These are phyloP conservation scores for Coemansia sp. DNA, from an alignment of 192 early-diverging fungal species.

Conservation along the genomic window DNA sequence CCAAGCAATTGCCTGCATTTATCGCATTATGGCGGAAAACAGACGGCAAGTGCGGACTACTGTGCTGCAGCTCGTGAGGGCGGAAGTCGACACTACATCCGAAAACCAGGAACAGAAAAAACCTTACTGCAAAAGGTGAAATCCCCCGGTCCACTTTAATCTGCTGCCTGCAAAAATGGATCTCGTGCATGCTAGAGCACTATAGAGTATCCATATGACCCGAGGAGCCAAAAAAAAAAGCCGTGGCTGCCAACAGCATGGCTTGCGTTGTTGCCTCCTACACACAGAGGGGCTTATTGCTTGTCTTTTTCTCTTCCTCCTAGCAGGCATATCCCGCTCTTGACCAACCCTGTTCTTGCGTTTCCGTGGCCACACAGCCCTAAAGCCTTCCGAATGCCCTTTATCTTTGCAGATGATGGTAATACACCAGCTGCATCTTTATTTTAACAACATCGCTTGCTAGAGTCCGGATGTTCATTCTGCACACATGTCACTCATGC, in stretches of 20 bases:
- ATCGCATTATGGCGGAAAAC: neutral
- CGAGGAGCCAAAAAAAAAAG: neutral
- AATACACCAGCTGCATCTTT: too few relatives aligned
- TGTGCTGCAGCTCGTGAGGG: neutral
- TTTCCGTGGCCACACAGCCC: too few relatives aligned
- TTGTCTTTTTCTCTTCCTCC: neutral
- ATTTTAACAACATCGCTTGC: too few relatives aligned
- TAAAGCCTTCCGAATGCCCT: too few relatives aligned
- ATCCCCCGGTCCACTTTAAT: neutral
- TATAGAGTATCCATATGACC: conserved; percentile 1
- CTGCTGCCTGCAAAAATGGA: neutral
- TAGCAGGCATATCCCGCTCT: neutral
- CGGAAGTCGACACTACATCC: neutral
- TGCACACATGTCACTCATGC: neutral
- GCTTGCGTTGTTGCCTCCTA: neutral
- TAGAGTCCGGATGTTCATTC: neutral
- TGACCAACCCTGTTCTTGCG: neutral
- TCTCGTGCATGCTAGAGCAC: neutral
- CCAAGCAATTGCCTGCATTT: neutral
- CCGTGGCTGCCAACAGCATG: conserved; percentile 3
- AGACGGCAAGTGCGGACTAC: neutral
- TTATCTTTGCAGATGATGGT: too few relatives aligned
- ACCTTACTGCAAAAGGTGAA: neutral
- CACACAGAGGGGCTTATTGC: neutral
- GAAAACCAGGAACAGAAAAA: neutral